phyloP scores from a whole-genome alignment of 2,329 filamentous ascomycete species.

The Aspergillus fumigatiaffinis region DNA sequence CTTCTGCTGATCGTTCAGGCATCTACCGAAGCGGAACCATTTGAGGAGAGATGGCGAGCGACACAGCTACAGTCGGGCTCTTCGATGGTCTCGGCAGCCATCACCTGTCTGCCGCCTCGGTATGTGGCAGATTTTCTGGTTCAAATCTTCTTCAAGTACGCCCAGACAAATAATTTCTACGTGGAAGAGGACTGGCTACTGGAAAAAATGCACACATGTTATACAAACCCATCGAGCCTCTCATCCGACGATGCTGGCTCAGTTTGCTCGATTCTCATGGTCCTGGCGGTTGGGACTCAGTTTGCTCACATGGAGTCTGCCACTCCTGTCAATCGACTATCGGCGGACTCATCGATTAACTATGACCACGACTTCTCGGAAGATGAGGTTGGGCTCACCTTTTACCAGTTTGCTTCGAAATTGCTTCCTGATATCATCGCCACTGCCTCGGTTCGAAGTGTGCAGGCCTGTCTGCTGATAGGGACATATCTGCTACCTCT shows the following conservation, averaged over 20 bases:
- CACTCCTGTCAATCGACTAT: constrained; percentile 32
- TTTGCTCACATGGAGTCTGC: constrained; percentile 42
- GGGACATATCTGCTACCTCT: constrained; percentile 54
- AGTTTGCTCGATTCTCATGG: constrained; percentile 42
- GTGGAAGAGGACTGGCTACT: constrained; percentile 41
- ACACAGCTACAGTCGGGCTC: constrained; percentile 40
- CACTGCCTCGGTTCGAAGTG: constrained; percentile 53
- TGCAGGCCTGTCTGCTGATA: constrained; percentile 56
- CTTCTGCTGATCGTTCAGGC: constrained; percentile 23
- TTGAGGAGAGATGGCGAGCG: constrained; percentile 41
- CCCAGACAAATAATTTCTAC: constrained; percentile 43
- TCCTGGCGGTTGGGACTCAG: constrained; percentile 42
- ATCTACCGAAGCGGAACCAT: constrained; percentile 34
- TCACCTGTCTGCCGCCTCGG: constrained; percentile 41
- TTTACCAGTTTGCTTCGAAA: constrained; percentile 55
- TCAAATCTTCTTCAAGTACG: constrained; percentile 43
- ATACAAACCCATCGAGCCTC: constrained; percentile 32
- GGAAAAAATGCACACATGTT: constrained; percentile 37
- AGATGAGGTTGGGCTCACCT: constrained; percentile 53
- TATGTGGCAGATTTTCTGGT: constrained; percentile 43
- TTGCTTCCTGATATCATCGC: constrained; percentile 56
- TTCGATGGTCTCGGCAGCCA: constrained; percentile 33
- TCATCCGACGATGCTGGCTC: constrained; percentile 37
- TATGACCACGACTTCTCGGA: constrained; percentile 43
- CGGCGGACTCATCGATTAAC: constrained; percentile 17